Evolutionary conservation across 2,329 filamentous ascomycete species (phyloP).

Genomic region (Alternaria panax): DNA sequence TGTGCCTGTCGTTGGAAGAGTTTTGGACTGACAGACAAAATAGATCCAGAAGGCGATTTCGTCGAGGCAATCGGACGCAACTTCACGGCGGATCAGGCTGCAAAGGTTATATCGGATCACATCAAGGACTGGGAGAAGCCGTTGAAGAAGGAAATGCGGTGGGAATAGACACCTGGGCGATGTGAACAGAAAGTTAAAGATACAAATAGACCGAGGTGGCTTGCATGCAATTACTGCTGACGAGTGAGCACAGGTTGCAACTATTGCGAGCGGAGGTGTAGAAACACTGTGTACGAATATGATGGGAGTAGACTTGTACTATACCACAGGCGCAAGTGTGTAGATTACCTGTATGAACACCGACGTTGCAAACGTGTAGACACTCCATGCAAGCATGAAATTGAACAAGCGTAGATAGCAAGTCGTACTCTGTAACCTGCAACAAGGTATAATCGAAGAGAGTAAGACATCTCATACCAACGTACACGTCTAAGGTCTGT

Average conservation of each 20-base stretch:
- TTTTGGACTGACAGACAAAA: slow-evolving; percentile 28
- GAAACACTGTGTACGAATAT: slow-evolving; percentile 8
- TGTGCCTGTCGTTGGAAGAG: not conserved
- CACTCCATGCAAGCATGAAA: not conserved
- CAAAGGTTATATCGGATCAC: slow-evolving; percentile 84
- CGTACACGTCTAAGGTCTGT: not conserved
- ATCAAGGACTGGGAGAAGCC: slow-evolving; percentile 77
- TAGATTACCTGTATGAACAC: not conserved
- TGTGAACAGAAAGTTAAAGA: fast-evolving
- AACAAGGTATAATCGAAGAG: too few relatives aligned
- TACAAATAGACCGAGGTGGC: not conserved
- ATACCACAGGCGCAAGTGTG: not conserved
- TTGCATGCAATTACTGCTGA: not conserved
- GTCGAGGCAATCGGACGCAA: slow-evolving; percentile 96
- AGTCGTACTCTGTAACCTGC: too few relatives aligned
- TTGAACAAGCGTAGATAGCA: not conserved
- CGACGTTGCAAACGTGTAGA: not conserved
- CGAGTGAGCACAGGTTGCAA: not conserved
- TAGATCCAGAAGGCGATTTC: slow-evolving; percentile 95
- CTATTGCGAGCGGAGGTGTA: not conserved
- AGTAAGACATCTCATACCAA: not conserved
- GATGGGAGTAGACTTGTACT: not conserved
- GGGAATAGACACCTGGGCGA: slow-evolving; percentile 23
- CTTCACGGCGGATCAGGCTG: slow-evolving; percentile 86
- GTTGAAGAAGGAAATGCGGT: slow-evolving; percentile 56